Evolutionary conservation across 768 basidiomycete genomes (phyloP), one percentile per base, ranked within the genome.

Genomic region (Podaxis sp.): DNA sequence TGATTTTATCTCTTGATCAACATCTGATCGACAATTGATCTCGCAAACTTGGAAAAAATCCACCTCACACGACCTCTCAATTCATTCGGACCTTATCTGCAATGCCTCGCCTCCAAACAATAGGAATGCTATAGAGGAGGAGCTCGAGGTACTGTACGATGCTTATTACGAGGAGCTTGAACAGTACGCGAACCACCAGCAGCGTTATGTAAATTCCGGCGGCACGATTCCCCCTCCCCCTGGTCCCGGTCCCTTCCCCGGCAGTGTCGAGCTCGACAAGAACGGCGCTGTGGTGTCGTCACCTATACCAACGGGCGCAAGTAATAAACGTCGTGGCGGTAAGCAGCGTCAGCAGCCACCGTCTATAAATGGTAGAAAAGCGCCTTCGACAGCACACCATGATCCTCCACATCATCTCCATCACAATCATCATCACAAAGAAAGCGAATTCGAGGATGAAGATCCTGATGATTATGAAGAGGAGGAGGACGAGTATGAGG

Each of bases 81-180:
- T 33, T 9, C 33, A 9, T 8, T 33, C 33, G 33, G 8, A 33
- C 2, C 33, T 33, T 33, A 0, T 8, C 33, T 1, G 15, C 4
- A 38, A 55, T 66, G 65, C 59, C 44, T 61, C 46, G 44, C 28
- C 67, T 65, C 67, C 57, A 68, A 61, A 58, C 46, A 59, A 67
- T 70, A 96, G 93, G 70, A 90, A 91, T 81, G 96, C 96, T 67
- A 98, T 99, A 82, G 97, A 99, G 83, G 93, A 96, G 81, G 97
- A 99, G 84, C 91, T 99, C 77, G 95, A 99, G 84, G 93, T 95
- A 82, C 89, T 99, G 80, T 99, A 99, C 87, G 96, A 98, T 86
- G 95, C 96, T 82, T 99, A 99, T 86, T 99, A 98, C 87, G 94
- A 97, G 77, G 96, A 99, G 85, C 90, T 99, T 83, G 94, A 97